Evolutionary conservation across 148 eudicot genomes (phyloP), one percentile per base, ranked within the genome.

Genomic region (Arctostaphylos glauca): DNA sequence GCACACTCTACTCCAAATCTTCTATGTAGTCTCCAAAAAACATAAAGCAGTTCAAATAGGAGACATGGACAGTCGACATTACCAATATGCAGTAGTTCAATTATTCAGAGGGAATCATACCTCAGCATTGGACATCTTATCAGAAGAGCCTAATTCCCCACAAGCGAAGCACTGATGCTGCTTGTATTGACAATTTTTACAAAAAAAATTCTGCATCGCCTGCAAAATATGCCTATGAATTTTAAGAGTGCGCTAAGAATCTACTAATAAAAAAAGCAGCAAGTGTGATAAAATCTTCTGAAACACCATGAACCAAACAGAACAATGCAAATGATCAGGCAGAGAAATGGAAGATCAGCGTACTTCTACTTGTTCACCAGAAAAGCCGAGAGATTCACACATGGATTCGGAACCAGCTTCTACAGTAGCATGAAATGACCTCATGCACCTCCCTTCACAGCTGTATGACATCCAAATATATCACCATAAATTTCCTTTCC

Each of bases 381-480:
- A 73, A 76, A 88, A 85, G 59, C 94, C 93, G 78, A 96, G 95
- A 84, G 99, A 89, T 48, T 60, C 72, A 82, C 99, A 96, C 49
- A 48, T 19, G 14, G 97, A 92, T 15, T 90, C 91, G 5, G 85
- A 88, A 83, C 91, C 95, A 64, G 87, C 92, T 82, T 86, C 88
- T 49, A 18, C 83, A 55, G 93, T 92, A 75, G 97, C 91, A 89
- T 96, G 99, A 81, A 96, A 96, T 72, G 95, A 91, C 87, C 99
- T 93, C 93, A 96, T 86, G 89, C 99, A 96, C 85, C 84, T 86
- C 52, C 99, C 99, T 31, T 96, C 99, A 82, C 99, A 96, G 54
- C 99, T 96, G 88, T 66, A 87, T 81, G 23, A 10, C 80, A 77
- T 67, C 62, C 31, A 15, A 82, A 80, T 31, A 58, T 59, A 19